Base-by-base conservation (phyloP, 768 basidiomycete species). In the Lactifluus piperatus region DNA sequence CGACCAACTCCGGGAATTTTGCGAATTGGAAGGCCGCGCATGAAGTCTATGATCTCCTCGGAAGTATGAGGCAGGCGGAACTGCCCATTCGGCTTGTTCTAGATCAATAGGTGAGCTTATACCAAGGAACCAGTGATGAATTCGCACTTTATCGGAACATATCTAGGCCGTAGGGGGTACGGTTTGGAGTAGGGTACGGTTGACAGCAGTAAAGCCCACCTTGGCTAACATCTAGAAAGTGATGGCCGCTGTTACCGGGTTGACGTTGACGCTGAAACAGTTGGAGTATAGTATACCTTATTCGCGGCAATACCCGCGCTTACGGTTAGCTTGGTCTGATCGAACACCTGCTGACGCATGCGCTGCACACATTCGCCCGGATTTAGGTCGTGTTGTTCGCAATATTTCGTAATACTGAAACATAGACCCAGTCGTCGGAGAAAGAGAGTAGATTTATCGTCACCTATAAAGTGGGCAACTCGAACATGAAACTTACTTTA, bases 11-110 rank as follows among this genome's bases (percentile, higher is more conserved):
- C 94, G 2, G 88, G 91, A 16, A 97, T 79, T 68, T 88, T 91
- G 45, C 91, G 84, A 45, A 97, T 91, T 0, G 92, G 79, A 16
- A 97, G 79, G 49, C 85, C 81, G 22, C 73, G 75, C 86, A 92
- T 92, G 69, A 97, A 97, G 0, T 73, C 72, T 49, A 79, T 78
- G 64, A 97, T 86, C 8, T 78, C 73, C 29, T 81, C 67, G 2
- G 78, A 70, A 27, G 86, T 79, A 65, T 87, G 91, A 2, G 81
- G 72, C 24, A 97, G 79, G 64, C 80, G 79, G 63, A 82, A 97
- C 71, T 97, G 94, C 13, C 93, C 94, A 67, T 95, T 91, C 2
- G 94, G 94, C 72, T 97, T 97, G 71, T 97, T 95, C 85, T 90
- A 62, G 1, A 37, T 0, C 13, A 2, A 9, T 2, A 18, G 10